Evolutionary conservation across 495 filamentous ascomycete genomes (phyloP), one percentile per base, ranked within the genome.

Genomic region (Geopyxis carbonaria): DNA sequence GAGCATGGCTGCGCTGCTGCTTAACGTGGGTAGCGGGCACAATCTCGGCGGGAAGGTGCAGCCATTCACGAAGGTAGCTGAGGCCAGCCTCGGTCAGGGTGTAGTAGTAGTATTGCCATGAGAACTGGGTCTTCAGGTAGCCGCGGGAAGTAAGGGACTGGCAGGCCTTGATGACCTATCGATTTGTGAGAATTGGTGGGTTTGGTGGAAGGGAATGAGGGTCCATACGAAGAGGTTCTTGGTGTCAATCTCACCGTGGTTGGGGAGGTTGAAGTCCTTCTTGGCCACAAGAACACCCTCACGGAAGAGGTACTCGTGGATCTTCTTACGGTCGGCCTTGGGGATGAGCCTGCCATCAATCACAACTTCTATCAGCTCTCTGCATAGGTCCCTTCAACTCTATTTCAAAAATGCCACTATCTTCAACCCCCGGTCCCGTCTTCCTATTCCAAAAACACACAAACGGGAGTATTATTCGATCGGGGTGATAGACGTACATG

Each of bases 41-140:
- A 62, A 97, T 93, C 75, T 97, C 89, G 59, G 91, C 89, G 62
- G 89, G 89, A 55, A 95, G 78, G 73, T 97, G 89, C 50, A 95
- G 87, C 89, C 89, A 97, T 72, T 97, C 89, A 55, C 89, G 91
- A 62, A 97, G 85, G 75, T 95, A 97, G 74, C 94, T 87, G 60
- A 97, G 86, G 70, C 89, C 89, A 64, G 94, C 87, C 55, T 85
- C 84, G 62, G 89, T 97, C 61, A 97, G 77, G 64, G 91, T 97
- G 78, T 97, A 97, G 79, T 97, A 97, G 76, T 94, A 97, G 77
- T 86, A 95, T 72, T 97, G 89, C 89, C 89, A 97, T 45, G 84
- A 92, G 79, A 97, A 97, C 64, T 85, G 89, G 53, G 89, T 97
- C 80, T 95, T 95, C 67, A 97, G 72, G 65, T 76, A 97, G 61